Base-by-base conservation (phyloP, 441 rosid species). In the Hura crepitans region DNA sequence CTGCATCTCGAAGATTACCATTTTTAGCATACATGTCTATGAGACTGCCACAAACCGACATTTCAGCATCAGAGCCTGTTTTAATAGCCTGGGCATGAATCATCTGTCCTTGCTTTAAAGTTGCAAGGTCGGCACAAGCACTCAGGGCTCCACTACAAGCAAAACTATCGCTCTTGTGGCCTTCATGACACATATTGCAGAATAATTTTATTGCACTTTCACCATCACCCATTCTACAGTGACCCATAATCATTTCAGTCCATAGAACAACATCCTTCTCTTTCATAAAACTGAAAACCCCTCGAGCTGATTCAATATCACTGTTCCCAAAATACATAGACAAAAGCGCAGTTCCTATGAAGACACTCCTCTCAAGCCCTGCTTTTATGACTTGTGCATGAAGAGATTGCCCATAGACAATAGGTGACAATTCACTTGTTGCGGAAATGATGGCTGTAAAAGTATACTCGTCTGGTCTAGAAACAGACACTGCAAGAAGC, bases 211-310 rank as follows among this genome's bases (percentile, higher is more conserved):
- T 70, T 4, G 94, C 90, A 31, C 54, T 58, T 74, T 80, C 89
- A 6, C 85, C 84, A 73, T 87, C 88, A 46, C 86, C 97, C 70
- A 86, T 42, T 82, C 88, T 86, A 15, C 93, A 83, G 68, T 89
- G 84, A 31, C 93, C 93, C 69, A 86, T 80, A 37, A 94, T 84
- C 90, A 94, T 92, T 85, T 90, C 96, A 55, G 97, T 94, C 97
- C 97, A 92, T 18, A 92, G 83, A 80, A 92, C 87, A 54, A 85
- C 53, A 77, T 94, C 99, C 77, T 79, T 94, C 62, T 83, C 83
- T 3, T 66, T 57, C 31, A 85, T 79, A 70, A 62, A 76, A 75
- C 55, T 57, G 72, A 89, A 92, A 75, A 86, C 79, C 47, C 67
- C 67, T 60, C 69, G 57, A 37, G 96, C 92, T 66, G 91, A 82